Evolutionary conservation across 148 eudicot genomes (phyloP).

Genomic region (Vaccinium vitisidaea): DNA sequence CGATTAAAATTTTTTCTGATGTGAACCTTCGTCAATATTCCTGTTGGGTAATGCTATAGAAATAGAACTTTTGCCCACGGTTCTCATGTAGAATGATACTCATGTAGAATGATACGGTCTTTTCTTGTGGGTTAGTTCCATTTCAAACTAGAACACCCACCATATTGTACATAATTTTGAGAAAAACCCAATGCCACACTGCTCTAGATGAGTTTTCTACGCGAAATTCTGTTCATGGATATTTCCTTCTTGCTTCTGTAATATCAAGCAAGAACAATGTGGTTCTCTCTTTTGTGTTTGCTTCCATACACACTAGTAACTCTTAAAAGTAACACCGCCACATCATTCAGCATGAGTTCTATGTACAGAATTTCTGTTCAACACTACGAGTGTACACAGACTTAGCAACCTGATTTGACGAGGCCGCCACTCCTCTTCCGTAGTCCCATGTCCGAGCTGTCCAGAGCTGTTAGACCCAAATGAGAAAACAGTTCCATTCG

Average conservation of each 20-base stretch:
- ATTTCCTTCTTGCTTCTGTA: neutral
- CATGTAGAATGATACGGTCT: neutral
- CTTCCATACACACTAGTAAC: neutral
- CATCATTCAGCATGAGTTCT: neutral
- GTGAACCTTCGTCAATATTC: neutral
- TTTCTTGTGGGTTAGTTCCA: neutral
- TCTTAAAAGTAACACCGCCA: neutral
- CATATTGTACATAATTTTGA: neutral
- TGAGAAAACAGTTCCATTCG: slow-evolving; percentile 72
- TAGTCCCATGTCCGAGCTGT: slow-evolving; percentile 85
- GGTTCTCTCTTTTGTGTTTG: too few species aligned
- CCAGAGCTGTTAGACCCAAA: slow-evolving; percentile 91
- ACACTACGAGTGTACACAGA: neutral
- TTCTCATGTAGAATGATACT: neutral
- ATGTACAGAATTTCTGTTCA: neutral
- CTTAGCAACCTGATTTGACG: slow-evolving; percentile 68
- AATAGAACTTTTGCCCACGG: neutral
- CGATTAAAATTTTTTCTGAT: neutral
- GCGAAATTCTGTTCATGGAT: neutral
- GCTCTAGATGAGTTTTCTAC: neutral
- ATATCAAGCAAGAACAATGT: too few species aligned
- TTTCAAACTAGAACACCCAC: neutral
- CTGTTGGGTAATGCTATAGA: neutral
- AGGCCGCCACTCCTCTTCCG: slow-evolving; percentile 70
- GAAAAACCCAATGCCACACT: neutral